Evolutionary conservation across 352 stramenopile species (phyloP), one percentile per base, ranked within the genome.

Genomic region (Achlya hypogyna): DNA sequence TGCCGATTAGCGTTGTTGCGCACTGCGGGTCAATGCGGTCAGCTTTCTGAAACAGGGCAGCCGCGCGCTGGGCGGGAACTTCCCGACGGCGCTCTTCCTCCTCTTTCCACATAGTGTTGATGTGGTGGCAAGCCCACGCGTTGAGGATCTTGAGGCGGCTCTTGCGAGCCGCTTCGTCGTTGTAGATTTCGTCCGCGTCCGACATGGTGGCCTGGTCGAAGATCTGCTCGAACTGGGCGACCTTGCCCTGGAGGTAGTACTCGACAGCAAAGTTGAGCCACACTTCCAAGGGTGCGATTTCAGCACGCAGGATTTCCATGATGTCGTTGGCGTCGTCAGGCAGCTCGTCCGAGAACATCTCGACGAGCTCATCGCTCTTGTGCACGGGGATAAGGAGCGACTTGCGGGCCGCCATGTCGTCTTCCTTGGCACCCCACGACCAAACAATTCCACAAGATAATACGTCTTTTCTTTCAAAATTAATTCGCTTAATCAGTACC

Each of bases 181-280:
- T 88, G 77, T 95, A 95, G 71, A 93, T 94, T 65, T 91, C 77
- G 66, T 95, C 86, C 45, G 42, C 59, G 78, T 79, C 79, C n/a
- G 84, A 81, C 62, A 93, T 79, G 22, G 82, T 91, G 3, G 85
- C 85, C 22, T 93, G 84, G 5, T 75, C 74, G 52, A 95, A 74
- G 65, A 95, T 93, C 74, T 93, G 83, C 64, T 93, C 82, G 71
- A 95, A 94, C 71, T 93, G 84, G 1, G 70, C 72, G 29, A 91
- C 77, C 45, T 81, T 71, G 12, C 86, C 84, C 60, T 95, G 86
- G 62, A 92, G 91, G 71, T 94, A 95, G 69, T 94, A 95, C 72
- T 95, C 86, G 58, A 95, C 87, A 38, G 89, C 89, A 72, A 97
- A 94, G 62, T 93, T 81, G 53, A 97, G 79, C 89, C 89, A 97